Base-by-base conservation (phyloP, 164 flowering plant genomes). In the Saururus chinensis region DNA sequence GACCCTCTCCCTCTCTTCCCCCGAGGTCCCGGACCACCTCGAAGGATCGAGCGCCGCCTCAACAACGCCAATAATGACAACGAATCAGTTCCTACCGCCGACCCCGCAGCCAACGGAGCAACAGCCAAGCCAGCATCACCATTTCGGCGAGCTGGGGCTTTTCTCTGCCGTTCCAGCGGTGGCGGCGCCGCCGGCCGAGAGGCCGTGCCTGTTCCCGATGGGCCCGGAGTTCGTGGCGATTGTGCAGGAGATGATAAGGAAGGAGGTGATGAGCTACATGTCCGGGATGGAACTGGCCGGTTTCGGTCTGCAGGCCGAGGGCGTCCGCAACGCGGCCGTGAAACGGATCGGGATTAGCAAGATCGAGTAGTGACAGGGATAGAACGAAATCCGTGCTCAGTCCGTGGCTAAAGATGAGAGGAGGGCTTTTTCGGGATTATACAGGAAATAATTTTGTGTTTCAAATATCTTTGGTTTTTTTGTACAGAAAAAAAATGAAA, bases 171-270 rank as follows among this genome's bases (percentile, higher is more conserved):
- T 30, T 19, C 20, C 12, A 40, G 35, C 49, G 14, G 17, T 12
- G 49, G 13, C 14, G 0, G 14, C 17, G 14, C 14, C 49, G 49
- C 16, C 14, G 11, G 49, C 11, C 4, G 49, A 17, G 49, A 45
- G 14, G 49, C 49, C 19, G 37, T 45, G n/a, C 48, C 56, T 16
- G 17, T n/a, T 48, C 21, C 54, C 42, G 14, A 77, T 87, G 22
- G 76, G 80, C 37, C 65, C 68, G 17, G 98, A 92, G 76, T 75
- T 92, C 52, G 63, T 82, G 71, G 71, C 74, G 23, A 84, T 86
- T 79, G 78, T 92, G 85, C 92, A 92, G 66, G 98, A 84, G 65
- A 92, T 92, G 98, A 84, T 92, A 24, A 80, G 72, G 70, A 81
- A 53, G 70, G 98, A 92, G 72, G 96, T 92, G 74, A 84, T 83